A percentile compares a stretch with the other conserved stretches of the same genome.
phyloP scores from a whole-genome alignment of 1,284 basidiomycete genomes.

The Dichomitus squalens region DNA sequence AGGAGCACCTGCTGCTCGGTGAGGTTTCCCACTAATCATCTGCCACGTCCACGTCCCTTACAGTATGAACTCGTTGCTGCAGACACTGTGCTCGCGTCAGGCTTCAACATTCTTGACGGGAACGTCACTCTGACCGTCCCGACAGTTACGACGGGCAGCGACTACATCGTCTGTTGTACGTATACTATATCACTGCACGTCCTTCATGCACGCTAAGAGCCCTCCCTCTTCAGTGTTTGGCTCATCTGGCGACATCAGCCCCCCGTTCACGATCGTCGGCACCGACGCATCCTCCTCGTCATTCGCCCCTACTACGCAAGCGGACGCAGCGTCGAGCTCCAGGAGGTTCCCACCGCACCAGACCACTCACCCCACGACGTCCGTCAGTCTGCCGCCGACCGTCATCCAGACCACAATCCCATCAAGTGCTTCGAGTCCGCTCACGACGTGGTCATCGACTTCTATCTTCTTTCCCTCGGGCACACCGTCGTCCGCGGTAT shows the following conservation, averaged over 20 bases:
- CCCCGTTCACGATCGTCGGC: conserved; percentile 39
- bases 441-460: not conserved
- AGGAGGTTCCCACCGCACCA: conserved; percentile 13
- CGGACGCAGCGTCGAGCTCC: conserved; percentile 6
- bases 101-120: conserved; percentile 28
- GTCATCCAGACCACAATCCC: conserved; percentile 1
- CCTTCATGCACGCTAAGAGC: not conserved
- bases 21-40: not conserved
- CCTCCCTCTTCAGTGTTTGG: conserved; percentile 44
- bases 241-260: conserved; percentile 50
- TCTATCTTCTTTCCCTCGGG: not conserved
- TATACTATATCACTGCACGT: not conserved
- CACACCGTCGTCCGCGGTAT: not conserved
- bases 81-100: conserved; percentile 31
- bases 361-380: conserved; percentile 3
- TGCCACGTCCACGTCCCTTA: not conserved
- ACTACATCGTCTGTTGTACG: conserved; percentile 35
- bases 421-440: not conserved
- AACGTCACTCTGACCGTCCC: conserved; percentile 31
- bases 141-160: conserved; percentile 24
- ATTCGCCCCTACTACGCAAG: not conserved
- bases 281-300: conserved; percentile 10
- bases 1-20: conserved; percentile 41
- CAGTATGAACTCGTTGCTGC: not conserved
- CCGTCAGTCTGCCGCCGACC: conserved; percentile 2